These are phyloP conservation scores for Adenanthera pavonina DNA, from an alignment of 306 rosid genomes.

Conservation along the genomic window DNA sequence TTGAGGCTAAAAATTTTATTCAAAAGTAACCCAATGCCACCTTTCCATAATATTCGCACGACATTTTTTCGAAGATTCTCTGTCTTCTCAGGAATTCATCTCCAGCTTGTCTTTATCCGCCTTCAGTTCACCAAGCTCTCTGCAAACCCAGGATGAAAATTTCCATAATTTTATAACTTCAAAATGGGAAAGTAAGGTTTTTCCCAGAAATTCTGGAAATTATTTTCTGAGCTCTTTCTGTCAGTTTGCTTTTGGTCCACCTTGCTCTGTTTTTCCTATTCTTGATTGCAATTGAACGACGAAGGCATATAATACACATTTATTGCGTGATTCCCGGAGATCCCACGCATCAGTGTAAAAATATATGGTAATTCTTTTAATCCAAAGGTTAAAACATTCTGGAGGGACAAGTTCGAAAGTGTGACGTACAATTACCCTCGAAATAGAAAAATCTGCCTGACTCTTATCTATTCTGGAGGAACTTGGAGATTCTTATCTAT, in stretches of 20 bases:
- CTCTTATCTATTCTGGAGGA: neutral
- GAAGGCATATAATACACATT: neutral
- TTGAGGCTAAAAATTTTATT: neutral
- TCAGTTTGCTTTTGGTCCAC: neutral
- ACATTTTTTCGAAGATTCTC: slow-evolving; percentile 10
- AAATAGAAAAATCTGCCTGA: neutral
- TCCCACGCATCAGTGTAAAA: neutral
- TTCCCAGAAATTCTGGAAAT: neutral
- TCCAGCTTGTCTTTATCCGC: neutral
- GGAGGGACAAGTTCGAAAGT: neutral
- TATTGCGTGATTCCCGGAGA: slow-evolving; percentile 26
- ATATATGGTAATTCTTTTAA: neutral
- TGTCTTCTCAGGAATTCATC: slow-evolving; percentile 4
- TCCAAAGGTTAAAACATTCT: neutral
- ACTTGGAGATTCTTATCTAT: neutral
- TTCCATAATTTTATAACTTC: neutral
- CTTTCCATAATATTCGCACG: neutral
- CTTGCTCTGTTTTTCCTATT: neutral
- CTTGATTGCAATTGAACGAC: neutral
- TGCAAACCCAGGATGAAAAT: neutral
- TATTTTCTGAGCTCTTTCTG: neutral
- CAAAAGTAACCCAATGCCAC: neutral
- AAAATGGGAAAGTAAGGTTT: neutral
- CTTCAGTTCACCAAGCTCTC: neutral
- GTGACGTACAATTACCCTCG: neutral